Evolutionary conservation across 345 rosid genomes (phyloP), one percentile per base, ranked within the genome.

Genomic region (Corchorus olitorius): DNA sequence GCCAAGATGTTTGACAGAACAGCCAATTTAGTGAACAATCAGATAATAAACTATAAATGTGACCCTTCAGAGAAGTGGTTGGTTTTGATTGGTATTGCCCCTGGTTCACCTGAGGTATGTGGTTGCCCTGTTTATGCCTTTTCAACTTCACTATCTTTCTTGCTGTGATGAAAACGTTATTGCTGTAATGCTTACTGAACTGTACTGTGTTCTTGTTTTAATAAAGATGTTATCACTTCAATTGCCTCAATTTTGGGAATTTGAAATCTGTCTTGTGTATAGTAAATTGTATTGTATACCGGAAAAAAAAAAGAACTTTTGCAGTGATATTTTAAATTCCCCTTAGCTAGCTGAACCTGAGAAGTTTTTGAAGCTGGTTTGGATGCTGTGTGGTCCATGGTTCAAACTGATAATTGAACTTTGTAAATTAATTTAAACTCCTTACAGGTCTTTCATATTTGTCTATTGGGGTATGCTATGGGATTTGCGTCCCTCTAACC

Each of bases 1-100:
- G 88, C 87, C 67, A 97, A 97, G 88, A 85, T 94, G 94, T 97
- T 97, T 78, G 99, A 97, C 50, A 92, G 99, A 84, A 90, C 98
- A 15, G 94, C 97, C 72, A 97, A 97, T 84, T 84, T 97, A 89
- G 83, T 76, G 64, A 97, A 86, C 89, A 97, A 92, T 87, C 99
- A 97, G 88, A 92, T 97, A 69, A 97, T 97, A 59, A 97, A 97
- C 86, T 97, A 97, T 75, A 87, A 89, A 77, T 97, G 98, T 83
- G 98, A 95, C 74, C 94, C 96, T 68, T 80, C 92, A 17, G 99
- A 92, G 87, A 97, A 97, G 82, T 97, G 99, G 99, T 80, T 97
- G 82, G 97, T 97, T 77, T 84, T 94, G 87, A 86, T 97, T 85
- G 99, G 99, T 81, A 97, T 92, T 81, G 97, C 97, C 59, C 99